These are phyloP conservation scores for Tylopilus orsonianus DNA, from an alignment of 1,284 basidiomycete species.

Conservation along the genomic window DNA sequence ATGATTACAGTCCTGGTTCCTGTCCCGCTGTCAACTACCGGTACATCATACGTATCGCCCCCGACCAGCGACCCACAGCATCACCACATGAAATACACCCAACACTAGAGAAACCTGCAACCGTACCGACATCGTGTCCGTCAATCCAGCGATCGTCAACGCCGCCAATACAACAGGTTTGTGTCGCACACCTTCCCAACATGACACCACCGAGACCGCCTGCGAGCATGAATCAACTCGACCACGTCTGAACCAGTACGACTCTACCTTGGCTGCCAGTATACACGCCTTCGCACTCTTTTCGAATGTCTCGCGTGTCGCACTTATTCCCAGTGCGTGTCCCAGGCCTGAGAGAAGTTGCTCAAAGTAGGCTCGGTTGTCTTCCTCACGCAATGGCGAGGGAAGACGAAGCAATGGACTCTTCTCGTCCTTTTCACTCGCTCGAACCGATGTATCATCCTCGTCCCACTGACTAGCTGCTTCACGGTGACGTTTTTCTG, in stretches of 20 bases:
- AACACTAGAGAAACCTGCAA: constrained; percentile 39
- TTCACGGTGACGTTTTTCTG: constrained; percentile 8
- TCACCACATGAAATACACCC: constrained; percentile 39
- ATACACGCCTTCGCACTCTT: constrained; percentile 42
- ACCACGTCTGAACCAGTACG: constrained; percentile 6
- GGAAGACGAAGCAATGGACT: constrained; percentile 15
- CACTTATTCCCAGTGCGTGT: constrained; percentile 7
- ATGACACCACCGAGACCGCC: constrained; percentile 27
- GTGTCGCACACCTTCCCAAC: constrained; percentile 21
- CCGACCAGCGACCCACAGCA: constrained; percentile 23
- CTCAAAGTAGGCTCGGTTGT: neutral
- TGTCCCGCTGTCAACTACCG: no score
- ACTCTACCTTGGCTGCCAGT: constrained; percentile 48
- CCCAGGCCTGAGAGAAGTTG: constrained; percentile 12
- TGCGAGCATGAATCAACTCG: constrained; percentile 29
- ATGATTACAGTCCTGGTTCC: constrained; percentile 21
- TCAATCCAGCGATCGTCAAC: constrained; percentile 40
- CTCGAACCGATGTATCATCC: neutral
- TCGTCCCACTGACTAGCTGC: neutral
- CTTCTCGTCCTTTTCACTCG: constrained; percentile 15
- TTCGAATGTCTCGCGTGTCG: constrained; percentile 23
- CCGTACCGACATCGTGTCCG: constrained; percentile 47
- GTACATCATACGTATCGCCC: neutral
- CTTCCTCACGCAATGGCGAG: constrained; percentile 7
- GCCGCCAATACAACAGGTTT: constrained; percentile 35